Evolutionary conservation across 768 basidiomycete species (phyloP), one percentile per base, ranked within the genome.

Genomic region (Exsudoporus frostii): DNA sequence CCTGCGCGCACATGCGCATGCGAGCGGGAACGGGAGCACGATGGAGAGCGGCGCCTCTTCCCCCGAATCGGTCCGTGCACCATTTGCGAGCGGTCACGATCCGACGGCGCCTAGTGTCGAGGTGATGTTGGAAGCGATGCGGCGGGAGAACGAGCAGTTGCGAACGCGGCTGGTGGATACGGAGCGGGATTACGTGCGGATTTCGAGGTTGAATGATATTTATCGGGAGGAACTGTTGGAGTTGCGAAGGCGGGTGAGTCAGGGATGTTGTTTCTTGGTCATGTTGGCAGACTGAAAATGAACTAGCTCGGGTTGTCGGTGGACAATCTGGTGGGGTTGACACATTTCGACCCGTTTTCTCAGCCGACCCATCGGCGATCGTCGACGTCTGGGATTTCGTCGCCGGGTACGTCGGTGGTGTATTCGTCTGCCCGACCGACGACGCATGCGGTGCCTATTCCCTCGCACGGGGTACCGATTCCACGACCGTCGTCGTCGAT

Each of bases 181-280:
- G 7, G 91, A 93, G 70, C 70, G 86, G 56, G 87, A 90, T 58
- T 92, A 85, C 63, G 79, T 89, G 54, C 81, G 86, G 30, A 78
- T 91, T 44, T 76, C 83, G 45, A 71, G 89, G 57, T 70, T 90
- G 64, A 92, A 92, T 58, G 90, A 92, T 60, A 79, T 90, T 5
- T 93, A 92, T 64, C 76, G 89, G 29, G 90, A 91, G 69, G 91
- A 93, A 69, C 71, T 93, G 54, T 84, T 93, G 50, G 85, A 89
- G 40, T 83, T 88, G 63, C 71, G 91, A 53, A 74, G 83, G 58
- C 75, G 88, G 68, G 89, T 90, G 71, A 71, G 91, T 61, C 2
- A 13, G 14, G 14, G n/a, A 5, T 17, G 7, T 17, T 13, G 3
- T 7, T 3, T 19, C 22, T 14, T 4, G 7, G 10, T 32, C 14